Evolutionary conservation across 2,329 filamentous ascomycete species (phyloP), one percentile per base, ranked within the genome.

Genomic region (Rhynchosporium secalis): DNA sequence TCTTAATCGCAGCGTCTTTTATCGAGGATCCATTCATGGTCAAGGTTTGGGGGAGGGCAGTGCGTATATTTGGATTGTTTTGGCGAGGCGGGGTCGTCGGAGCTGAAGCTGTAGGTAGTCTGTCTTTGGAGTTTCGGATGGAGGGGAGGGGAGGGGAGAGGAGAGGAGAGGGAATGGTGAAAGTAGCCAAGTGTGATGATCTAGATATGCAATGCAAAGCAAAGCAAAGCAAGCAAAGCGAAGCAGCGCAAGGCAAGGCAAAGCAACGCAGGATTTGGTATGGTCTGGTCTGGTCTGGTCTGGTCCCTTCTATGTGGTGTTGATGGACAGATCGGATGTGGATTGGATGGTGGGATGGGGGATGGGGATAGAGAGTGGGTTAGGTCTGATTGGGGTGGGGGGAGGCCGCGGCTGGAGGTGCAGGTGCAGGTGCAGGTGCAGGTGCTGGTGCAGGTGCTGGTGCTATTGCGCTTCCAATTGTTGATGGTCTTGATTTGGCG

Each of bases 11-110:
- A 7, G 56, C 56, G 15, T 58, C 43, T 49, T 58, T 58, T 36
- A 58, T 58, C 46, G 72, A 69, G 38, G 71, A 68, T 26, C 72
- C 71, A 65, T 72, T 74, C 72, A 74, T 74, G 62, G 45, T 69
- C 47, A 36, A 57, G 26, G 54, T 40, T 8, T 8, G 12, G 12
- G 7, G 36, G 7, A 43, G 40, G 4, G 40, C 40, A 43, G n/a
- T 43, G 10, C 12, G 40, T 57, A 20, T 38, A 33, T 33, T 41
- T 28, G 41, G 54, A 40, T 38, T 54, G n/a, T 26, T 48, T 36
- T 52, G 29, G 51, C 38, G 38, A 51, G 48, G 48, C 48, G 48
- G 48, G 48, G 48, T 51, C 48, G 29, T 51, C 41, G 20, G 20
- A 20, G 20, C 20, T 20, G 20, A 20, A 20, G 20, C 20, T 20